phyloP scores from a whole-genome alignment of 441 rosid genomes.

The Metrosideros polymorpha region DNA sequence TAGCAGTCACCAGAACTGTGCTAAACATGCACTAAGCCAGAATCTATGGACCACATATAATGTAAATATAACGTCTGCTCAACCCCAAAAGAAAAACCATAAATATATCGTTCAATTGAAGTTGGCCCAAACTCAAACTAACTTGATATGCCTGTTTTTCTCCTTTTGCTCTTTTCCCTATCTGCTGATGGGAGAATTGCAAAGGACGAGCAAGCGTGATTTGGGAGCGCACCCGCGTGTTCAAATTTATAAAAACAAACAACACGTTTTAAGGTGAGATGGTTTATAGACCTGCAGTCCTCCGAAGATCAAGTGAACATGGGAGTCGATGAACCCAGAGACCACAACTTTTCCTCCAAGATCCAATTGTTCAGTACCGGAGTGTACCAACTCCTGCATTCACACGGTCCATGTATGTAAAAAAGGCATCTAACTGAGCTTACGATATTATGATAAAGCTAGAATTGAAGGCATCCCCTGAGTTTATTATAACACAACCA shows the following conservation, averaged over 20 bases:
- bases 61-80: not conserved
- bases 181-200: not conserved
- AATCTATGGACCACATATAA: not conserved
- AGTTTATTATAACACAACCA: not conserved
- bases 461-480: not conserved
- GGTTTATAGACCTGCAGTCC: constrained; percentile 58
- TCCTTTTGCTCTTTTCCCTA: not conserved
- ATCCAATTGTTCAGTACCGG: constrained; percentile 51
- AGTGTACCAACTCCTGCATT: constrained; percentile 46
- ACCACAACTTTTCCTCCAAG: constrained; percentile 70
- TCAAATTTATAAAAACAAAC: not conserved
- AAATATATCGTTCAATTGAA: not conserved
- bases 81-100: not conserved
- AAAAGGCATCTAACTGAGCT: not conserved
- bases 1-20: not conserved
- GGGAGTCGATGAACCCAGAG: constrained; percentile 92
- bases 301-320: constrained; percentile 61
- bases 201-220: not conserved
- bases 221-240: not conserved
- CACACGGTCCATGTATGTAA: not conserved
- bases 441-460: not conserved
- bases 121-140: not conserved
- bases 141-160: not conserved
- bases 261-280: not conserved
- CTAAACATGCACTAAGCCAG: not conserved